A percentile compares a stretch with the other conserved stretches of the same genome.
phyloP scores from a whole-genome alignment of 805 yeast species.

The Candida tibetensis region DNA sequence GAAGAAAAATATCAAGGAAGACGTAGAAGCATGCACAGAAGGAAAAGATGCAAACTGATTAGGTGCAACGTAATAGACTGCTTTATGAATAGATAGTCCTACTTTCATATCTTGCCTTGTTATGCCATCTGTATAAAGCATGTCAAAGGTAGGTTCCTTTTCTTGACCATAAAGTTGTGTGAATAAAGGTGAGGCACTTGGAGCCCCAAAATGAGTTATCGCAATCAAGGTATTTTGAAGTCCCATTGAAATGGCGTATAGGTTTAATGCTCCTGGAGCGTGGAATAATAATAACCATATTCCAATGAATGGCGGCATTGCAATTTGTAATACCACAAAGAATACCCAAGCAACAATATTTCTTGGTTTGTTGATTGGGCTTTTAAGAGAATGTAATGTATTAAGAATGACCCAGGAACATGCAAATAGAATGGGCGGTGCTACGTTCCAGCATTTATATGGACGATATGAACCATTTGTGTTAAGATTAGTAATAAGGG shows the following conservation, averaged over 20 bases:
- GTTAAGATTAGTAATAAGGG: neutral
- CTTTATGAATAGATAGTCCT: constrained; percentile 56
- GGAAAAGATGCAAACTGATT: constrained; percentile 68
- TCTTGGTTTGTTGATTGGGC: constrained; percentile 40
- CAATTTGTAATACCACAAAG: constrained; percentile 60
- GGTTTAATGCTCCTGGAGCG: constrained; percentile 55
- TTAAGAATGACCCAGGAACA: constrained; percentile 52
- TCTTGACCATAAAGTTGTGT: constrained; percentile 59
- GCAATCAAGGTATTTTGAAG: constrained; percentile 58
- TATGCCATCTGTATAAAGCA: constrained; percentile 70
- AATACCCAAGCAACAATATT: constrained; percentile 61
- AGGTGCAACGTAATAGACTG: constrained; percentile 65
- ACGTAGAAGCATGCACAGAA: constrained; percentile 64
- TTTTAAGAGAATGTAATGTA: constrained; percentile 38
- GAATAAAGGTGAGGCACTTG: constrained; percentile 76
- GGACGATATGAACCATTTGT: constrained; percentile 12
- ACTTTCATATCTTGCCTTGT: constrained; percentile 58
- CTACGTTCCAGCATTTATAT: constrained; percentile 18
- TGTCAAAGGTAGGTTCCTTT: constrained; percentile 54
- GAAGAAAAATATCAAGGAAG: constrained; percentile 46
- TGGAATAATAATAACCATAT: constrained; percentile 68
- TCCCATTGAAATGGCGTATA: constrained; percentile 54
- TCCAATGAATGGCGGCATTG: constrained; percentile 58
- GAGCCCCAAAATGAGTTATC: constrained; percentile 56
- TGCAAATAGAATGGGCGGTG: constrained; percentile 42